A percentile compares a stretch with the other conserved stretches of the same genome.
phyloP scores from a whole-genome alignment of 805 yeast species.

The Wickerhamiella sergipiensis region DNA sequence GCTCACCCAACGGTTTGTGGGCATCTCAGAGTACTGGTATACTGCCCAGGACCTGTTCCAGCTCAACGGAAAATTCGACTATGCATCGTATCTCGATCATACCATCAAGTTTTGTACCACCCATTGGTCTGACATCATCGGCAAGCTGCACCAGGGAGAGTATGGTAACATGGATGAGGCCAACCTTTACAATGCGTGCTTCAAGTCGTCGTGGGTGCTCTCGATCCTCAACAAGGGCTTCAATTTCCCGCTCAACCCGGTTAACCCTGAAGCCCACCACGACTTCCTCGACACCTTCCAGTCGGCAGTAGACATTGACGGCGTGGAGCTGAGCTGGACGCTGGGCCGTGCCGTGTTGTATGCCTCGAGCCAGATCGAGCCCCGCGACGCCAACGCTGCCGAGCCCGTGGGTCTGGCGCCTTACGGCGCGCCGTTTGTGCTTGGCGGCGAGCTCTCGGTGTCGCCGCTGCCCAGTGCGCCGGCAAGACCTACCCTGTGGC shows the following conservation, averaged over 20 bases:
- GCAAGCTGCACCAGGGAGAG: conserved; percentile 37
- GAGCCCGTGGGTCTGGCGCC: conserved; percentile 15
- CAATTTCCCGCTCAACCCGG: conserved; percentile 44
- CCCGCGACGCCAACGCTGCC: conserved; percentile 1
- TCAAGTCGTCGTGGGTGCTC: conserved; percentile 89
- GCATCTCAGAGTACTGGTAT: conserved; percentile 95
- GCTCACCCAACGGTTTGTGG: conserved; percentile 68
- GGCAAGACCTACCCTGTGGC: background rate
- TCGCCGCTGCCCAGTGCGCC: background rate
- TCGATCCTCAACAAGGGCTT: conserved; percentile 87
- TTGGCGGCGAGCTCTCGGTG: conserved; percentile 18
- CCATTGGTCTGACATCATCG: conserved; percentile 46
- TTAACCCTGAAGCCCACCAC: conserved; percentile 22
- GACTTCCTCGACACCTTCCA: conserved; percentile 48
- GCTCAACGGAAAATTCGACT: conserved; percentile 81
- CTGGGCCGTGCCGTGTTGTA: conserved; percentile 73
- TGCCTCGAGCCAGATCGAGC: conserved; percentile 55
- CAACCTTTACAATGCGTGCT: conserved; percentile 63
- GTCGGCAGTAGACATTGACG: conserved; percentile 67
- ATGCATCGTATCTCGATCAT: conserved; percentile 46
- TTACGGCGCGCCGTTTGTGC: conserved; percentile 10
- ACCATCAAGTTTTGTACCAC: conserved; percentile 63
- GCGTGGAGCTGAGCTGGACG: conserved; percentile 90
- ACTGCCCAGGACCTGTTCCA: conserved; percentile 85
- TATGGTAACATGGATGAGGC: conserved; percentile 46